These are phyloP conservation scores for Raffaelea deltoideospora DNA, from an alignment of 2,329 filamentous ascomycete genomes.

Conservation along the genomic window DNA sequence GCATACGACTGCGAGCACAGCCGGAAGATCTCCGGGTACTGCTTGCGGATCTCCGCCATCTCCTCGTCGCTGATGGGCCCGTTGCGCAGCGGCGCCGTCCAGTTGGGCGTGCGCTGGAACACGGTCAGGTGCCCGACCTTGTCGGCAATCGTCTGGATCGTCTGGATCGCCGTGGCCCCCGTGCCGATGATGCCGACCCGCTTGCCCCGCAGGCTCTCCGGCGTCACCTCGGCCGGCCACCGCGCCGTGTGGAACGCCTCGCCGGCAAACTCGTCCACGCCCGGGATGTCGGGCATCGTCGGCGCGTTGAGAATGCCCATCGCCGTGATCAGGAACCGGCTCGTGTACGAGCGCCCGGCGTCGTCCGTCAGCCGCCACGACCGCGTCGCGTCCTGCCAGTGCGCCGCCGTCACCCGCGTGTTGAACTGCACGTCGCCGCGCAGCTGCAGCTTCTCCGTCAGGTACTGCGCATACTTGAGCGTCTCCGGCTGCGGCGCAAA, in stretches of 20 bases:
- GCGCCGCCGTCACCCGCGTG: conserved; percentile 22
- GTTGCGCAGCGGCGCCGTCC: conserved; percentile 42
- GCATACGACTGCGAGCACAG: conserved; percentile 28
- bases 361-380: conserved; percentile 25
- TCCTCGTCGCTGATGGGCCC: conserved; percentile 26
- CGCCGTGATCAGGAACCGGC: conserved; percentile 28
- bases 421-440: conserved; percentile 30
- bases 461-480: conserved; percentile 28
- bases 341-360: conserved; percentile 22
- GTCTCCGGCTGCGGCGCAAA: conserved; percentile 26
- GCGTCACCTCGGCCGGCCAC: conserved; percentile 4
- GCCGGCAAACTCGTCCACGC: conserved; percentile 9
- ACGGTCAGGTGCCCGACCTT: conserved; percentile 21
- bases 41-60: conserved; percentile 22
- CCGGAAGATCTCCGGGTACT: conserved; percentile 26
- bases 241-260: conserved; percentile 7
- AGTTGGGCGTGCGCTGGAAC: conserved; percentile 43
- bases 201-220: conserved; percentile 5
- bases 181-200: conserved; percentile 10
- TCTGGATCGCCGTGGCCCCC: conserved; percentile 11
- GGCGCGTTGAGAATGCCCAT: conserved; percentile 30
- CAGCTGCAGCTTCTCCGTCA: conserved; percentile 26
- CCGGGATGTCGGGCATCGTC: conserved; percentile 21
- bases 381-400: conserved; percentile 19
- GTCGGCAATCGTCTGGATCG: conserved; percentile 16